Base-by-base conservation (phyloP, 345 rosid genomes). In the Triadica sebifera region DNA sequence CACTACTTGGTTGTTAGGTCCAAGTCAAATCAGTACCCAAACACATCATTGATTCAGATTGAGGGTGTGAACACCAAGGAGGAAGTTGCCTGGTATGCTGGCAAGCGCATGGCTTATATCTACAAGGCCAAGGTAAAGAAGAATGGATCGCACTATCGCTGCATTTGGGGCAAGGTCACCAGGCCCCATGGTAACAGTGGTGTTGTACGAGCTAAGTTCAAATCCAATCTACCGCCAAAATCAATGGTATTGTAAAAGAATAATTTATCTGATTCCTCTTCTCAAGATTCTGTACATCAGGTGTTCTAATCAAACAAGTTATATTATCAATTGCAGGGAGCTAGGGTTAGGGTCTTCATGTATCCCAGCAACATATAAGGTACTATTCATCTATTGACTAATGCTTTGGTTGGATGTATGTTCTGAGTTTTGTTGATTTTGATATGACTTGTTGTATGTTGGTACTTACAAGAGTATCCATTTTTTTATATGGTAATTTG, bases 121-220 rank as follows among this genome's bases (percentile, higher is more conserved):
- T 76, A 76, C 70, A 76, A 76, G 79, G 79, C 74, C 6, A 70
- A 69, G 70, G 79, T 76, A 56, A 76, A 76, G 79, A 76, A 38
- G 64, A 41, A 76, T 24, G 79, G 75, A 3, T 51, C 74, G 10
- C 79, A 76, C 56, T 76, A 70, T 56, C 79, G 79, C 38, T 70
- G 74, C 70, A 76, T 76, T 63, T 76, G 79, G 79, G 79, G 79
- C 8, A 89, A 89, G 65, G 91, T 89, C 22, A 6, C 82, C 2
- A 83, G 93, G 86, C 86, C 93, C 72, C 93, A 89, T 38, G 89
- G 91, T 74, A 89, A 89, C 83, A 89, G 88, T 3, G 91, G 93
- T 63, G 89, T 89, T 29, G 89, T 89, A 57, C 88, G 91, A 0
- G 87, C 93, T 1, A 89, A 87, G 77, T 89, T 89, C 89, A 89